A percentile compares a stretch with the other conserved stretches of the same genome.
Evolutionary conservation across 805 yeast genomes (phyloP).

Genomic region (Zygosaccharomyces kombuchaensis): DNA sequence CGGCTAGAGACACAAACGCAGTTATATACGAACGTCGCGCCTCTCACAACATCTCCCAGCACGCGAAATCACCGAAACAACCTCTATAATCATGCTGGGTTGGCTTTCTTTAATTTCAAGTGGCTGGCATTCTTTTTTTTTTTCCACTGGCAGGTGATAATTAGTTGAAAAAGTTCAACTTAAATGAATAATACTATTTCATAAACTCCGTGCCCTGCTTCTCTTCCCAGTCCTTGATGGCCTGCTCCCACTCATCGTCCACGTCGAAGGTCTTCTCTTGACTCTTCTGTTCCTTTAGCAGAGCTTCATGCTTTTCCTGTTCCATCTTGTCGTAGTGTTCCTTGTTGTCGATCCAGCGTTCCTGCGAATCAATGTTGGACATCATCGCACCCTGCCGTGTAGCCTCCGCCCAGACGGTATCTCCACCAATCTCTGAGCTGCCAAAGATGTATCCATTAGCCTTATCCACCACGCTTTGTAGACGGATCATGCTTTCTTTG

Average conservation of each 20-base stretch:
- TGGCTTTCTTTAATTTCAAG: background rate
- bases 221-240: conserved; percentile 56
- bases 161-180: background rate
- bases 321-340: conserved; percentile 67
- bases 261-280: conserved; percentile 47
- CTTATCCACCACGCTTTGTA: conserved; percentile 75
- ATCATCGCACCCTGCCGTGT: conserved; percentile 68
- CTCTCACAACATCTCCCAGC: background rate
- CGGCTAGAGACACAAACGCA: background rate
- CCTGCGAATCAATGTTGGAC: conserved; percentile 70
- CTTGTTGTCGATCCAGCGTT: conserved; percentile 90
- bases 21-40: background rate
- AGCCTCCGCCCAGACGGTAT: conserved; percentile 95
- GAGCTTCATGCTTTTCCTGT: conserved; percentile 41
- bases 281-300: conserved; percentile 40
- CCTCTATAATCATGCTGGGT: background rate
- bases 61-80: background rate
- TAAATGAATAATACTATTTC: conserved; percentile 11
- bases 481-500: conserved; percentile 82
- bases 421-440: conserved; percentile 93
- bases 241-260: conserved; percentile 70
- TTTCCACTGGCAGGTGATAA: background rate
- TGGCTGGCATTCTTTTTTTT: background rate
- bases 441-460: conserved; percentile 95
- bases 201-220: conserved; percentile 35